Percentiles rank a stretch among this genome's conserved stretches.
Evolutionary conservation across 2,329 filamentous ascomycete genomes (phyloP).

Genomic region (Monilinia polystroma): DNA sequence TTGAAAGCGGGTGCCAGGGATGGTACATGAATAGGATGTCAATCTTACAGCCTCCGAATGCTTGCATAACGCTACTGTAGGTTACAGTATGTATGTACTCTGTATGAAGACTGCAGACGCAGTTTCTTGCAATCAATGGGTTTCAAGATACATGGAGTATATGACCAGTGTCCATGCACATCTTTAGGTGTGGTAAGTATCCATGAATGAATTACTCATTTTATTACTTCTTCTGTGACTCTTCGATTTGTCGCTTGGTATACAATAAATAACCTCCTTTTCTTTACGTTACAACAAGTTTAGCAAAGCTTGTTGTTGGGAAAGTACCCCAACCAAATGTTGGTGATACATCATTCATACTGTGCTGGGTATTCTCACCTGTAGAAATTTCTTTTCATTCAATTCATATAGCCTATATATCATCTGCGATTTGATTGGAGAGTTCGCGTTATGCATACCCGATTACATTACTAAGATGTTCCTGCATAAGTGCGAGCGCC

Average conservation of each 20-base stretch:
- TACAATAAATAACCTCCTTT: neutral
- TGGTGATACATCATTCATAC: neutral
- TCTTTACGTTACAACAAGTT: neutral
- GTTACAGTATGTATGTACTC: neutral
- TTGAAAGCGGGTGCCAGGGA: neutral
- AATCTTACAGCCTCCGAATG: conserved; percentile 1
- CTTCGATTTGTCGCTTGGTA: neutral
- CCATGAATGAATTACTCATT: conserved; percentile 1
- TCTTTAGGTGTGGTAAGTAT: neutral
- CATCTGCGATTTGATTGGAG: neutral
- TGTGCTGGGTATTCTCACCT: neutral
- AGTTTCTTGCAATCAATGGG: neutral
- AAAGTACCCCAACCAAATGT: conserved; percentile 5
- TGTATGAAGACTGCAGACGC: neutral
- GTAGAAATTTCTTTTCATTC: neutral
- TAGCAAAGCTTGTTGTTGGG: neutral
- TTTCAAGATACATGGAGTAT: neutral
- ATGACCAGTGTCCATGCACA: neutral
- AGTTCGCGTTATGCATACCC: neutral
- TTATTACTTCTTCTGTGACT: neutral
- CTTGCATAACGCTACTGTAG: conserved; percentile 14
- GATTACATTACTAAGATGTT: neutral
- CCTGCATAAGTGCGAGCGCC: conserved; percentile 12
- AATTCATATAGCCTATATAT: neutral
- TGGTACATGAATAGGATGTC: neutral